A percentile compares a stretch with the other conserved stretches of the same genome.
Evolutionary conservation across 2,329 filamentous ascomycete species (phyloP).

Genomic region (Fusarium devonianum): DNA sequence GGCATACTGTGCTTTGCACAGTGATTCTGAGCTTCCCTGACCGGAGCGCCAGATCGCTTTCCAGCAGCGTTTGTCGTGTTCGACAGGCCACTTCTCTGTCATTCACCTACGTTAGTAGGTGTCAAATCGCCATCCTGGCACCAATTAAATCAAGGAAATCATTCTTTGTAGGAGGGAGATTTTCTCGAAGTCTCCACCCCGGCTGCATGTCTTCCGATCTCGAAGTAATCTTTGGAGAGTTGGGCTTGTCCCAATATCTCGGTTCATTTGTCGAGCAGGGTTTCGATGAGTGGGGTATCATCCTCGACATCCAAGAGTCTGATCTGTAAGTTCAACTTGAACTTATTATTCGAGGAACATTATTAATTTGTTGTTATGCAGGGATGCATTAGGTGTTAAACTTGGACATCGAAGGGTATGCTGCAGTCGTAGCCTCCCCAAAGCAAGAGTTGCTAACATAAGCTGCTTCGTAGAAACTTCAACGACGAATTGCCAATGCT

Average conservation of each 20-base stretch:
- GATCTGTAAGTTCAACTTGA: conserved; percentile 69
- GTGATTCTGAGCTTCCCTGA: background rate
- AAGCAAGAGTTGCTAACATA: conserved; percentile 5
- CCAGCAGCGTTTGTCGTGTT: background rate
- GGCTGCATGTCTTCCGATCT: conserved; percentile 64
- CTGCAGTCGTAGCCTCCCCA: conserved; percentile 7
- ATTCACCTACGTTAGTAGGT: conserved; percentile 1
- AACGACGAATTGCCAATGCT: conserved; percentile 79
- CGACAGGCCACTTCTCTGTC: background rate
- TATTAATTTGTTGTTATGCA: conserved; percentile 49
- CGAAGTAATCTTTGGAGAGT: conserved; percentile 71
- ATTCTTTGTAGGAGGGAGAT: conserved; percentile 12
- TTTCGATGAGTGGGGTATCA: conserved; percentile 85
- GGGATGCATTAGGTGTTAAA: conserved; percentile 78
- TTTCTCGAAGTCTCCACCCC: conserved; percentile 27
- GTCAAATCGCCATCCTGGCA: conserved; percentile 28
- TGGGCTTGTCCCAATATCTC: conserved; percentile 81
- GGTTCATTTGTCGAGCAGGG: conserved; percentile 77
- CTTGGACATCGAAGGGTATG: conserved; percentile 81
- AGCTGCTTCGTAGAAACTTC: conserved; percentile 68
- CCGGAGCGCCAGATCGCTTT: background rate
- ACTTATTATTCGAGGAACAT: conserved; percentile 28
- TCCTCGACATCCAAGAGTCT: conserved; percentile 83
- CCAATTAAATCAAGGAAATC: conserved; percentile 22
- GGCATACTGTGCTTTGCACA: too few species aligned